These are phyloP conservation scores for Pseudogymnoascus sp. DNA, from an alignment of 2,329 filamentous ascomycete genomes.

Conservation along the genomic window DNA sequence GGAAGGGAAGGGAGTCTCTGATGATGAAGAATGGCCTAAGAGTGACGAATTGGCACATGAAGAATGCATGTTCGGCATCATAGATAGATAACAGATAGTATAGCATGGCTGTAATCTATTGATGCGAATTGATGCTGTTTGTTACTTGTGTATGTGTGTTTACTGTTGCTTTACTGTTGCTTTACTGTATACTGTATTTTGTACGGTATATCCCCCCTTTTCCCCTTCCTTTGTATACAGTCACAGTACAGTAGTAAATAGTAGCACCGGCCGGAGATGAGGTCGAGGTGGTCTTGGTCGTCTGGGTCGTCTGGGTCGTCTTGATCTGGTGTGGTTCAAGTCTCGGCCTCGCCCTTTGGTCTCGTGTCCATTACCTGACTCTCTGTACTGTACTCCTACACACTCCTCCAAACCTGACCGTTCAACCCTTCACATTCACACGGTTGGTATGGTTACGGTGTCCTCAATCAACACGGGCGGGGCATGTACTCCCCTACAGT, in stretches of 20 bases:
- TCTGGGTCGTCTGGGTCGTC: background rate
- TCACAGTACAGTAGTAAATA: background rate
- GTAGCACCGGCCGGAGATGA: background rate
- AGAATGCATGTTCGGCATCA: conserved; percentile 1
- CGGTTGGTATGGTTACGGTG: conserved; percentile 2
- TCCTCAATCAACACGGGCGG: background rate
- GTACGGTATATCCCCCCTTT: background rate
- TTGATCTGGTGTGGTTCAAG: background rate
- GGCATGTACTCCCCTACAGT: conserved; percentile 6
- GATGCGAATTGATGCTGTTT: background rate
- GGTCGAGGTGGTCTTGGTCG: background rate
- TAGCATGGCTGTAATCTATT: background rate
- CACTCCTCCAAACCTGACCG: background rate
- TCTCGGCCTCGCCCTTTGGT: background rate
- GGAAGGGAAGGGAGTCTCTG: background rate
- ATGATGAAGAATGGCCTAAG: background rate
- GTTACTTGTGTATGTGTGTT: background rate
- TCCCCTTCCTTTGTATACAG: background rate
- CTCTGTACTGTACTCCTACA: too few relatives aligned
- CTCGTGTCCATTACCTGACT: background rate
- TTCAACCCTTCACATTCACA: background rate
- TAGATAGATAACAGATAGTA: too few relatives aligned
- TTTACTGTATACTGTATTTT: background rate
- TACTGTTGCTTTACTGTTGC: background rate
- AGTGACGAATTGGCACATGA: conserved; percentile 7